phyloP scores from a whole-genome alignment of 805 yeast genomes.

The Wickerhamiella parazyma region DNA sequence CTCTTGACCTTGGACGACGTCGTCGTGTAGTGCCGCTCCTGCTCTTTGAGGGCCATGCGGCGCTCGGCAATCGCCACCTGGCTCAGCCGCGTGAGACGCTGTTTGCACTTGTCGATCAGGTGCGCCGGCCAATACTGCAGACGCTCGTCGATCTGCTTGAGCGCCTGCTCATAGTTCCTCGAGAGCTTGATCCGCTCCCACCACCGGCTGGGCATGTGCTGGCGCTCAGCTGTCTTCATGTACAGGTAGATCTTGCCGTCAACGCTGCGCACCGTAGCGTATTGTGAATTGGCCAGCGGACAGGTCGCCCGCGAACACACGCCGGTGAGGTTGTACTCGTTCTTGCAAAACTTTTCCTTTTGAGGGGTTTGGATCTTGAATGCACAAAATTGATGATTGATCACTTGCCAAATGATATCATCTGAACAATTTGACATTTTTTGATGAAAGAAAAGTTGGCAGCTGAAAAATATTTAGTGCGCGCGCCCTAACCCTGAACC shows the following conservation, averaged over 20 bases:
- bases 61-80: slow-evolving; percentile 94
- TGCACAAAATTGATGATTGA: slow-evolving; percentile 90
- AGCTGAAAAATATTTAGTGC: too few relatives aligned
- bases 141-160: slow-evolving; percentile 77
- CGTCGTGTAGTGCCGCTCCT: slow-evolving; percentile 88
- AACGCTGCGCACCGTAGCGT: slow-evolving; percentile 27
- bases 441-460: too few relatives aligned
- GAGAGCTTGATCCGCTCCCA: slow-evolving; percentile 93
- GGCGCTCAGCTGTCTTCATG: slow-evolving; percentile 96
- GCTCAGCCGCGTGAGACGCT: slow-evolving; percentile 83
- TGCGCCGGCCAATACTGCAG: slow-evolving; percentile 88
- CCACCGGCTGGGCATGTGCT: slow-evolving; percentile 81
- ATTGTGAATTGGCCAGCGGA: slow-evolving; percentile 66
- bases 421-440: slow-evolving; percentile 32
- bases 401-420: slow-evolving; percentile 94
- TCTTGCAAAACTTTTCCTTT: slow-evolving; percentile 85
- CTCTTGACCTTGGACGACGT: slow-evolving; percentile 87
- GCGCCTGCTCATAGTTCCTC: slow-evolving; percentile 77
- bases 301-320: slow-evolving; percentile 87
- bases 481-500: slow-evolving; percentile 4
- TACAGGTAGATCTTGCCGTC: slow-evolving; percentile 34
- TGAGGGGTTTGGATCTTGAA: slow-evolving; percentile 81
- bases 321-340: slow-evolving; percentile 92
- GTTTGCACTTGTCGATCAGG: slow-evolving; percentile 85
- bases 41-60: slow-evolving; percentile 77